Evolutionary conservation across 208 protist genomes (phyloP).

Genomic region (Trypanosoma scelopori): DNA sequence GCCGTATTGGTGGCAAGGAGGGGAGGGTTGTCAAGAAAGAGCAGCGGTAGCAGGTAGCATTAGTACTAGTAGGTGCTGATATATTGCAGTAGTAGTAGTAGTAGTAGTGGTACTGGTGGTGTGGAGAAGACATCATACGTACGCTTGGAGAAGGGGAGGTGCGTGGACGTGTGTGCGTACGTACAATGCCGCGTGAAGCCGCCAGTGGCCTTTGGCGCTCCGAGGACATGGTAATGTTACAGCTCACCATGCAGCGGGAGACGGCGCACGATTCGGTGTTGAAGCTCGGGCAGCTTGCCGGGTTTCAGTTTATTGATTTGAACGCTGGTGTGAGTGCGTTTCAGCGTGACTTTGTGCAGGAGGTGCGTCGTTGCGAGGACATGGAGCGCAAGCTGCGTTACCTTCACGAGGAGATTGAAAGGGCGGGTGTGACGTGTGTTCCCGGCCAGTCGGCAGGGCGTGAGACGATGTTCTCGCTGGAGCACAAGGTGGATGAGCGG

Average conservation of each 20-base stretch:
- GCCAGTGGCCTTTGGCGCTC: slow-evolving; percentile 93
- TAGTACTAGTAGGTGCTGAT: too few relatives aligned
- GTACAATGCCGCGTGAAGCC: slow-evolving; percentile 69
- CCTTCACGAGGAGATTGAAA: slow-evolving; percentile 92
- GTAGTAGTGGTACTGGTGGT: neutral
- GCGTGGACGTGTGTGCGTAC: too few relatives aligned
- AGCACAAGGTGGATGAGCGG: slow-evolving; percentile 90
- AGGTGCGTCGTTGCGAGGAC: slow-evolving; percentile 97
- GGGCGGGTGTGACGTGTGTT: slow-evolving; percentile 56
- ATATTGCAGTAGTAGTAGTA: neutral
- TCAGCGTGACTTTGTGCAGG: slow-evolving; percentile 96
- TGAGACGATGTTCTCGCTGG: slow-evolving; percentile 85
- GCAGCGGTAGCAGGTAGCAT: too few relatives aligned
- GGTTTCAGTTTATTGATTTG: slow-evolving; percentile 97
- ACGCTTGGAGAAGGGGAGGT: neutral
- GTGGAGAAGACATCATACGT: neutral
- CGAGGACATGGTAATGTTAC: slow-evolving; percentile 97
- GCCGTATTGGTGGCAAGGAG: too few relatives aligned
- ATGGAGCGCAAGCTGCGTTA: slow-evolving; percentile 96
- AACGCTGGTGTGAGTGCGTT: slow-evolving; percentile 94
- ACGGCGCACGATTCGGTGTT: slow-evolving; percentile 95
- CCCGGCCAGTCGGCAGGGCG: slow-evolving; percentile 41
- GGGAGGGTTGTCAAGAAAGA: too few relatives aligned
- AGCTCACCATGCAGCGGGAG: slow-evolving; percentile 97
- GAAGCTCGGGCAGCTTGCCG: slow-evolving; percentile 94